phyloP scores from a whole-genome alignment of 495 filamentous ascomycete species.

The Talaromyces wortmannii region DNA sequence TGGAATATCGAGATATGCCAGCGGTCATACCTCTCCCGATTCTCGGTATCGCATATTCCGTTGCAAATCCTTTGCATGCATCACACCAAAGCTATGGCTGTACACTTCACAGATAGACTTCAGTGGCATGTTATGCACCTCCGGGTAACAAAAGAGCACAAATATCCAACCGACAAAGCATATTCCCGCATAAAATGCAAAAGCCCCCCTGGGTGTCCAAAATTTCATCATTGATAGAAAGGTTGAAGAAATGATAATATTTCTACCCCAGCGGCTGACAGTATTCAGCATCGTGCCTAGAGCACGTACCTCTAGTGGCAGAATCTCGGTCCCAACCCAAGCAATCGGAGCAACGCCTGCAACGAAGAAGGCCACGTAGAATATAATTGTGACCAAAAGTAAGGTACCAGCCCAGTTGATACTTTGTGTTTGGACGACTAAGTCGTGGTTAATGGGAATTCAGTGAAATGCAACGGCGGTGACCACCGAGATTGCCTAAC shows the following conservation, averaged over 20 bases:
- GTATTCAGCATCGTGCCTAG: slow-evolving; percentile 45
- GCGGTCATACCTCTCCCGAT: not conserved
- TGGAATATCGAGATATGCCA: not conserved
- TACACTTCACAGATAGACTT: slow-evolving; percentile 40
- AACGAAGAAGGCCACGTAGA: slow-evolving; percentile 39
- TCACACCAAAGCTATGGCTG: slow-evolving; percentile 33
- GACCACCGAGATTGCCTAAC: slow-evolving; percentile 18
- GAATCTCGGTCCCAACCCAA: slow-evolving; percentile 40
- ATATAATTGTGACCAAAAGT: slow-evolving; percentile 32
- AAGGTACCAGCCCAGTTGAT: slow-evolving; percentile 29
- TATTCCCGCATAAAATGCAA: slow-evolving; percentile 43
- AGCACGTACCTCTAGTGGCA: slow-evolving; percentile 43
- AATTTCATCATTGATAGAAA: slow-evolving; percentile 45
- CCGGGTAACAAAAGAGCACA: slow-evolving; percentile 37
- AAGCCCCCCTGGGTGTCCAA: slow-evolving; percentile 39
- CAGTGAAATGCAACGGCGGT: slow-evolving; percentile 41
- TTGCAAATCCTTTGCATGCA: slow-evolving; percentile 29
- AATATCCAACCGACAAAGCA: slow-evolving; percentile 41
- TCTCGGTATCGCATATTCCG: slow-evolving; percentile 11
- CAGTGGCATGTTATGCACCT: slow-evolving; percentile 41
- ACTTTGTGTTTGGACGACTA: slow-evolving; percentile 16
- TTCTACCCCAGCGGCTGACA: slow-evolving; percentile 40
- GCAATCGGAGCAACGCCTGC: slow-evolving; percentile 38
- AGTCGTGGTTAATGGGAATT: slow-evolving; percentile 36
- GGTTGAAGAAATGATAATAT: slow-evolving; percentile 44